These are phyloP conservation scores for Caryopteris hybrid DNA, from an alignment of 305 asterid genomes.

Conservation along the genomic window DNA sequence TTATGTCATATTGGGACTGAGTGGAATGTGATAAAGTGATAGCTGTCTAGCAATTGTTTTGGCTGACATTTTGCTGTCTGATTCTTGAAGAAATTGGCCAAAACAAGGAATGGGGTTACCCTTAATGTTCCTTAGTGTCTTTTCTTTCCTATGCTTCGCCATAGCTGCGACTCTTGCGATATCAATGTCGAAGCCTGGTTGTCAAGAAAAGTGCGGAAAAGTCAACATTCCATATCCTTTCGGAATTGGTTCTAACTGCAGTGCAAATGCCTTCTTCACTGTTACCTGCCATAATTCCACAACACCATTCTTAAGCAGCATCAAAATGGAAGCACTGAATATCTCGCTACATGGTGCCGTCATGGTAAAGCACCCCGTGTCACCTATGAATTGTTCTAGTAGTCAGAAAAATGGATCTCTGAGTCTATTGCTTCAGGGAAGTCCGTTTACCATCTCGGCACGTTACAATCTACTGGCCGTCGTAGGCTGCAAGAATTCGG, in stretches of 20 bases:
- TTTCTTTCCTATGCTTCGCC: background rate
- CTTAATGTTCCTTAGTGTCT: background rate
- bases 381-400: slow-evolving; percentile 14
- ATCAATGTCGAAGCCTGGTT: slow-evolving; percentile 13
- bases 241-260: slow-evolving; percentile 29
- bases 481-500: slow-evolving; percentile 16
- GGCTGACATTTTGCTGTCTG: background rate
- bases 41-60: too few species aligned
- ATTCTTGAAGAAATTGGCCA: background rate
- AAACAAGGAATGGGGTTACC: background rate
- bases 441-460: slow-evolving; percentile 18
- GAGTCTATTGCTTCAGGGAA: slow-evolving; percentile 5
- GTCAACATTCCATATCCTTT: slow-evolving; percentile 35
- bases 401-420: background rate
- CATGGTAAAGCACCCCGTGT: slow-evolving; percentile 15
- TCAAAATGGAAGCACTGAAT: slow-evolving; percentile 8
- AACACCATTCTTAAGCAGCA: slow-evolving; percentile 18
- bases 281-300: slow-evolving; percentile 22
- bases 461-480: slow-evolving; percentile 5
- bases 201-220: slow-evolving; percentile 24
- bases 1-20: too few species aligned
- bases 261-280: slow-evolving; percentile 21
- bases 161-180: background rate
- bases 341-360: slow-evolving; percentile 5
- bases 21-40: too few species aligned